Base-by-base conservation (phyloP, 2,329 filamentous ascomycete genomes). In the Xylariales sp. region DNA sequence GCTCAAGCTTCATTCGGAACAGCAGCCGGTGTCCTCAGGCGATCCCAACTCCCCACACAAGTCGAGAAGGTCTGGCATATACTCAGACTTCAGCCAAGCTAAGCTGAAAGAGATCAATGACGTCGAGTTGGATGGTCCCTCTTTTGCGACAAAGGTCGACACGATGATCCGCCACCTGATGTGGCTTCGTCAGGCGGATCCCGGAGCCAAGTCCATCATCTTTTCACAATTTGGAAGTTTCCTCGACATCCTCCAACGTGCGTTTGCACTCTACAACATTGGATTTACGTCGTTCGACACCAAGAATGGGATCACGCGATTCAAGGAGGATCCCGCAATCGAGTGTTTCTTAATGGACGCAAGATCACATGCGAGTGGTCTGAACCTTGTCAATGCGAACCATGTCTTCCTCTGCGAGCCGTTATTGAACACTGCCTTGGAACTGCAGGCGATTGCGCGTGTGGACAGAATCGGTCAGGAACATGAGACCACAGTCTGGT, bases 361-460 rank as follows among this genome's bases (percentile, higher is more conserved):
- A 5, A 86, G 89, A 50, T 86, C 88, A 0, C 88, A 95, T 58
- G 85, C 88, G 0, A 90, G 86, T 2, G 93, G 93, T 0, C 71
- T 98, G 21, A 97, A 95, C 47, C 76, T 98, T 0, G 85, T 95
- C 50, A 91, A 94, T 54, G 93, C 91, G 4, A 95, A 82, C 35
- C 89, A 97, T 57, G 89, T 97, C 2, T 94, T 97, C 57, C 75
- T 98, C 4, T 95, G 89, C 60, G 93, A 98, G 58, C 93, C 93
- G 3, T 70, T 97, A 3, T 80, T 97, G 52, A 95, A 97, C 57
- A 91, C 91, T 0, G 89, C 90, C 0, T 80, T 98, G 12, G 93
- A 97, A 62, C 73, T 97, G 8, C 93, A 98, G 62, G 91, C 90
- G 11, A 95, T 97, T 55, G 90, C 91, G 1, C 84, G 93, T 42